Evolutionary conservation across 345 rosid species (phyloP).

Genomic region (Camelina neglecta): DNA sequence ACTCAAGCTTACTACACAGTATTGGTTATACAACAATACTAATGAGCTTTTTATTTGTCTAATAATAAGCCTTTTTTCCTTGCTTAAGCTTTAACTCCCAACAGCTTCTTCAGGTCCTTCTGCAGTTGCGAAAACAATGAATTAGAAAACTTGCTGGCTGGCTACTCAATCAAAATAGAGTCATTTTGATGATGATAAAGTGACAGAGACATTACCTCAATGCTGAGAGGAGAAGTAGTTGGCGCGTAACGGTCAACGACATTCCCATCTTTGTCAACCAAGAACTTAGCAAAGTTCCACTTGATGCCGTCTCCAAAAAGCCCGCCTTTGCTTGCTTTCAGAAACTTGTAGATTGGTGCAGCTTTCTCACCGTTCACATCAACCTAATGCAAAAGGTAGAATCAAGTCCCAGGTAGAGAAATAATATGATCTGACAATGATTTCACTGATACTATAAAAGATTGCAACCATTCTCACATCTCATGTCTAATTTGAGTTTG

Average conservation of each 20-base stretch:
- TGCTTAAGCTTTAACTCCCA: constrained; percentile 47
- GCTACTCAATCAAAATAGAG: not conserved
- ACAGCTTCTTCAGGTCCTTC: constrained; percentile 78
- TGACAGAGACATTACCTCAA: constrained; percentile 58
- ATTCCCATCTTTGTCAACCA: constrained; percentile 74
- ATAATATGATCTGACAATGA: not conserved
- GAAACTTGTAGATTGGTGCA: constrained; percentile 81
- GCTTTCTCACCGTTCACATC: constrained; percentile 82
- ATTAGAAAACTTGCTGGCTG: not conserved
- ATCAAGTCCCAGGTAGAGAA: constrained; percentile 12
- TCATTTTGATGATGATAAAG: not conserved
- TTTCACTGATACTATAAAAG: not conserved
- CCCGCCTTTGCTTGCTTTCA: constrained; percentile 88
- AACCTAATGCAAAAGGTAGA: constrained; percentile 48
- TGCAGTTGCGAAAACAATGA: constrained; percentile 42
- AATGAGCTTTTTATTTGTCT: constrained; percentile 28
- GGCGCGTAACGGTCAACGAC: constrained; percentile 91
- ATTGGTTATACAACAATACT: constrained; percentile 37
- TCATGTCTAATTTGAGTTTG: not conserved
- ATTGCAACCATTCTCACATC: not conserved
- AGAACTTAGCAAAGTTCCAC: constrained; percentile 93
- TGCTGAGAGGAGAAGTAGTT: constrained; percentile 88
- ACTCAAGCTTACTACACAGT: constrained; percentile 29
- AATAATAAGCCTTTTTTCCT: not conserved
- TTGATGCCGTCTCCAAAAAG: constrained; percentile 68